Evolutionary conservation across 139 green algal genomes (phyloP).

Genomic region (Micromonas pusilla): DNA sequence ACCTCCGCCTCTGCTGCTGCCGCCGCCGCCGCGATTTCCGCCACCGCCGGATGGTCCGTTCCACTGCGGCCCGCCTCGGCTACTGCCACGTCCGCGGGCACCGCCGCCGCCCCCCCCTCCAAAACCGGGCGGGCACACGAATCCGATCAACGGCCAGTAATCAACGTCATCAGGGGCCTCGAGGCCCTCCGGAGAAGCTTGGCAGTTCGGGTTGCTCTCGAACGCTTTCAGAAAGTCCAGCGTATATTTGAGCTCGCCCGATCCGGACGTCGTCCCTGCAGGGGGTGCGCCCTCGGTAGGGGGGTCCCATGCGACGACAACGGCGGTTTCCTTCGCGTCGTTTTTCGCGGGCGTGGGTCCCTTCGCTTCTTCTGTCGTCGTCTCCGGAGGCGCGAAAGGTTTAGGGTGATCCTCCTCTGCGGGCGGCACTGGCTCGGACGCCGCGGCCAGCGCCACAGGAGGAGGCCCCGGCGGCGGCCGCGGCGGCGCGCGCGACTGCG

Average conservation of each 20-base stretch:
- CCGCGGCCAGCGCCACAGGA: too few relatives aligned
- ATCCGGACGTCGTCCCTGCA: not conserved
- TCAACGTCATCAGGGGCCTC: conserved; percentile 14
- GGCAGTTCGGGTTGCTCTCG: not conserved
- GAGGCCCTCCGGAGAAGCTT: not conserved
- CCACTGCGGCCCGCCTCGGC: conserved; percentile 1
- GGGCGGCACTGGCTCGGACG: too few relatives aligned
- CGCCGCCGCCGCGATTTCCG: not conserved
- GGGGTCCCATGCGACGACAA: not conserved
- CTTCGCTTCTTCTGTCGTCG: not conserved
- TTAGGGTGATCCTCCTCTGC: too few relatives aligned
- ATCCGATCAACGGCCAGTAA: conserved; percentile 21
- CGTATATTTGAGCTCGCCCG: not conserved
- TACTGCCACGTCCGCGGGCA: not conserved
- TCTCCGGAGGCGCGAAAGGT: not conserved
- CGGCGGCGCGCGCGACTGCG: too few relatives aligned
- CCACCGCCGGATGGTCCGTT: not conserved
- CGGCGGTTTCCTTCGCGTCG: not conserved
- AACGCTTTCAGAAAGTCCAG: not conserved
- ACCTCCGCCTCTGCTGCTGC: not conserved
- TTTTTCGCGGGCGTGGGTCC: too few relatives aligned
- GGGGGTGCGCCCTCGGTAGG: not conserved
- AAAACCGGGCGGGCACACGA: not conserved
- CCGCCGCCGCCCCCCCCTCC: not conserved
- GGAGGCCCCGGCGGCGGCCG: too few relatives aligned